These are phyloP conservation scores for Rhytidhysteron rufulum DNA, from an alignment of 2,329 filamentous ascomycete genomes.

Conservation along the genomic window DNA sequence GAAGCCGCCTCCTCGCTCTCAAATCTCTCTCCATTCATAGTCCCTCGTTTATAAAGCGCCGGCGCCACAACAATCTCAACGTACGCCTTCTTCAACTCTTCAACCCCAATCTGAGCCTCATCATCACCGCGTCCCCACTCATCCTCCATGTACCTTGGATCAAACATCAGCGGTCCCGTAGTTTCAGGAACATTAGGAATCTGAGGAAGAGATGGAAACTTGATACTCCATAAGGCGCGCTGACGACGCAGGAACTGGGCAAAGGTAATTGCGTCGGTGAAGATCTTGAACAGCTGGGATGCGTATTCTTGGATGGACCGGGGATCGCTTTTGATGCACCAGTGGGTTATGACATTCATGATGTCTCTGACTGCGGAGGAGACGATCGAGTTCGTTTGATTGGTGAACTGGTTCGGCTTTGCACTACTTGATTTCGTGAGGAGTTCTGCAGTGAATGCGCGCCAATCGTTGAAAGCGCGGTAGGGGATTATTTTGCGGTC, in stretches of 20 bases:
- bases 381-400: neutral
- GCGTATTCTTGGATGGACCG: neutral
- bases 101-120: constrained; percentile 1
- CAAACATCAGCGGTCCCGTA: constrained; percentile 7
- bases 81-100: constrained; percentile 3
- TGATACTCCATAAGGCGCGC: constrained; percentile 8
- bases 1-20: neutral
- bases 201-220: constrained; percentile 2
- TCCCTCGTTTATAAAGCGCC: constrained; percentile 8
- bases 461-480: constrained; percentile 6
- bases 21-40: constrained; percentile 5
- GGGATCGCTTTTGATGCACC: constrained; percentile 4
- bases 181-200: neutral
- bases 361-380: constrained; percentile 3
- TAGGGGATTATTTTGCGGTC: constrained; percentile 1
- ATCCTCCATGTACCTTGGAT: constrained; percentile 7
- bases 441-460: constrained; percentile 4
- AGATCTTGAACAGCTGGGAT: constrained; percentile 3
- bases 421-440: constrained; percentile 1
- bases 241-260: constrained; percentile 8
- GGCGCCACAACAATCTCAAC: constrained; percentile 8
- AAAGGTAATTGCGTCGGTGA: constrained; percentile 4
- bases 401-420: neutral
- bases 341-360: constrained; percentile 4
- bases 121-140: constrained; percentile 6